These are phyloP conservation scores for Trichoderma afroharzianum DNA, from an alignment of 2,329 filamentous ascomycete genomes.

Conservation along the genomic window DNA sequence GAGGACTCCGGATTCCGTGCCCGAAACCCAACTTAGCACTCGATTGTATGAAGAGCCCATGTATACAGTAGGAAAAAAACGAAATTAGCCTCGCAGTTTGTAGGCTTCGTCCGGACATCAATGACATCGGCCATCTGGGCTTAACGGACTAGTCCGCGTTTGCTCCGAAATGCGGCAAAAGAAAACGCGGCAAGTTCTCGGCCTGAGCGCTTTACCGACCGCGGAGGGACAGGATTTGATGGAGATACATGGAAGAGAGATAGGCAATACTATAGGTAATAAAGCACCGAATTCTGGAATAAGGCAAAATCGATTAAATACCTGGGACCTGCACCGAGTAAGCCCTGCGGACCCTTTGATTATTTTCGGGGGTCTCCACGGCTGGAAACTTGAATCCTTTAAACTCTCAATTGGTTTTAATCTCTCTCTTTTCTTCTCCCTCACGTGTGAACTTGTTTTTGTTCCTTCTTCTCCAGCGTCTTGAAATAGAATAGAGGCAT, in stretches of 20 bases:
- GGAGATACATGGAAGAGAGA: neutral
- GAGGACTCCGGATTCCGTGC: neutral
- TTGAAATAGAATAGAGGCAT: neutral
- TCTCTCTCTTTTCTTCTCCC: neutral
- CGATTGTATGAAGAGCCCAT: neutral
- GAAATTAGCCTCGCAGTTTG: neutral
- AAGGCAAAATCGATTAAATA: neutral
- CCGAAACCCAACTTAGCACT: neutral
- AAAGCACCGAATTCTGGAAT: neutral
- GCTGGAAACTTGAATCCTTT: neutral
- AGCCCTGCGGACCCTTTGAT: neutral
- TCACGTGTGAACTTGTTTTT: neutral
- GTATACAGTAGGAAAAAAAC: neutral
- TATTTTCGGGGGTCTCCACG: neutral
- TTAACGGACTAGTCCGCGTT: neutral
- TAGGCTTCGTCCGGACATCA: neutral
- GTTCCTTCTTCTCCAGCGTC: neutral
- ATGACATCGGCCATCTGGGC: neutral
- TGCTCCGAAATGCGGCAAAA: slow-evolving; percentile 2
- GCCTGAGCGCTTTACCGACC: slow-evolving; percentile 5
- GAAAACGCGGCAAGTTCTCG: neutral
- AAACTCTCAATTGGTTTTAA: neutral
- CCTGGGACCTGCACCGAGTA: neutral
- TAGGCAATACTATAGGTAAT: neutral
- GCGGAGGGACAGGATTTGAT: neutral